Evolutionary conservation across 2,329 filamentous ascomycete species (phyloP).

Genomic region (Penicillium sp.): DNA sequence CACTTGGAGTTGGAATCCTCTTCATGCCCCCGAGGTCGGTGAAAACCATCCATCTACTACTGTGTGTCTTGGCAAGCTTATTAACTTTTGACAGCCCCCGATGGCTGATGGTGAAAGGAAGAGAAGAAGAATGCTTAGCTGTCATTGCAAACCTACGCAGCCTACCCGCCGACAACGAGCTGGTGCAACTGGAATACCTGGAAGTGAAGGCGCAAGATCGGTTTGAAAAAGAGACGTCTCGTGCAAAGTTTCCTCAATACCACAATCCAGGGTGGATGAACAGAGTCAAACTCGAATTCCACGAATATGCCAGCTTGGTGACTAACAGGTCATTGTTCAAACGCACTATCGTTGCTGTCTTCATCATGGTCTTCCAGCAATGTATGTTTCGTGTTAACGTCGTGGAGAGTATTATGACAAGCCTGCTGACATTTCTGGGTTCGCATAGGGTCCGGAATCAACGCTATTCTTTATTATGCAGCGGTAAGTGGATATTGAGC

Average conservation of each 20-base stretch:
- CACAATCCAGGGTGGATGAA: background rate
- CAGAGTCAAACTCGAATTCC: conserved; percentile 40
- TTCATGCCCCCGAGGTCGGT: conserved; percentile 44
- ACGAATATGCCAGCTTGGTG: conserved; percentile 51
- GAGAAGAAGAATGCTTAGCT: conserved; percentile 43
- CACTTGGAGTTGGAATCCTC: conserved; percentile 33
- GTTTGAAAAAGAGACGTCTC: conserved; percentile 44
- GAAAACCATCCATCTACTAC: background rate
- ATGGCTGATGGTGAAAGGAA: conserved; percentile 49
- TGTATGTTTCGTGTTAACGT: conserved; percentile 45
- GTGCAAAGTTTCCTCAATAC: conserved; percentile 44
- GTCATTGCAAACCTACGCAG: conserved; percentile 14
- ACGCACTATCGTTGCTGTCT: conserved; percentile 42
- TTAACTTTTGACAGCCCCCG: conserved; percentile 36
- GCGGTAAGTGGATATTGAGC: background rate
- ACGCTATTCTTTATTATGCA: background rate
- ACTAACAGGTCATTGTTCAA: conserved; percentile 50
- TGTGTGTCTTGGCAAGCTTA: background rate
- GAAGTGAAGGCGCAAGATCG: conserved; percentile 49
- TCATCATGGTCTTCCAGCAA: conserved; percentile 52
- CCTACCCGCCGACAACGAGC: conserved; percentile 31
- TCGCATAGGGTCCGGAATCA: background rate
- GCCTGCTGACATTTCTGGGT: background rate
- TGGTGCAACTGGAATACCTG: conserved; percentile 45
- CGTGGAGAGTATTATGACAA: conserved; percentile 6